phyloP scores from a whole-genome alignment of 768 basidiomycete genomes.

The Sarcodon aspratus region DNA sequence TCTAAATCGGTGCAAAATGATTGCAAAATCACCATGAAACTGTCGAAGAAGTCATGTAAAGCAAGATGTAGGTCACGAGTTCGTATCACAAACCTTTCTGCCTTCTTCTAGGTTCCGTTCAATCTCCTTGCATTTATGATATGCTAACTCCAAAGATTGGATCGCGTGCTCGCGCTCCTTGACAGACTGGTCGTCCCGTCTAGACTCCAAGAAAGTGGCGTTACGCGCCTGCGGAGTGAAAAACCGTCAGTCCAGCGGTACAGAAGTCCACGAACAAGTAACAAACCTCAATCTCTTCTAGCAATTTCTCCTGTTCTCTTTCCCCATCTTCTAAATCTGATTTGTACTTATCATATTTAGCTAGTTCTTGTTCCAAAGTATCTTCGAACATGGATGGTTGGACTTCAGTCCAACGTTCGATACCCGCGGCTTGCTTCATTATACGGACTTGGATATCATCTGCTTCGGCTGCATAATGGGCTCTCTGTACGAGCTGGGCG shows the following conservation, averaged over 20 bases:
- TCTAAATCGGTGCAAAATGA: slow-evolving; percentile 62
- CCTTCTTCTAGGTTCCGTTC: slow-evolving; percentile 81
- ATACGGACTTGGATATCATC: slow-evolving; percentile 73
- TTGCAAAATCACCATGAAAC: slow-evolving; percentile 86
- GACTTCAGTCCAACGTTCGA: slow-evolving; percentile 59
- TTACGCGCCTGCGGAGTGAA: slow-evolving; percentile 43
- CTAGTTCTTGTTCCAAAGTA: slow-evolving; percentile 64
- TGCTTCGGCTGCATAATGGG: slow-evolving; percentile 42
- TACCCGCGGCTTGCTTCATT: slow-evolving; percentile 47
- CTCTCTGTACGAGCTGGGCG: slow-evolving; percentile 51
- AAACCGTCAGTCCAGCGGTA: background rate
- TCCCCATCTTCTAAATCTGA: slow-evolving; percentile 42
- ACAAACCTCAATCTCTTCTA: slow-evolving; percentile 60
- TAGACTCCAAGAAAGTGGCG: slow-evolving; percentile 60
- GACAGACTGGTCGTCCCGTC: slow-evolving; percentile 65
- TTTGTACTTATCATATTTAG: slow-evolving; percentile 66
- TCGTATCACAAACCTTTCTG: slow-evolving; percentile 42
- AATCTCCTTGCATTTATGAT: slow-evolving; percentile 83
- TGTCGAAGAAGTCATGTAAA: slow-evolving; percentile 16
- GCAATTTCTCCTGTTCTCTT: slow-evolving; percentile 49
- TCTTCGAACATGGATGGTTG: slow-evolving; percentile 85
- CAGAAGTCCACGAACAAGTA: background rate
- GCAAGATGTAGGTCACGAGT: background rate
- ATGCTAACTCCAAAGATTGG: slow-evolving; percentile 74
- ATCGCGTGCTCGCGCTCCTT: slow-evolving; percentile 76